Evolutionary conservation across 1,284 basidiomycete species (phyloP), one percentile per base, ranked within the genome.

Genomic region (Heterobasidion irregulare): DNA sequence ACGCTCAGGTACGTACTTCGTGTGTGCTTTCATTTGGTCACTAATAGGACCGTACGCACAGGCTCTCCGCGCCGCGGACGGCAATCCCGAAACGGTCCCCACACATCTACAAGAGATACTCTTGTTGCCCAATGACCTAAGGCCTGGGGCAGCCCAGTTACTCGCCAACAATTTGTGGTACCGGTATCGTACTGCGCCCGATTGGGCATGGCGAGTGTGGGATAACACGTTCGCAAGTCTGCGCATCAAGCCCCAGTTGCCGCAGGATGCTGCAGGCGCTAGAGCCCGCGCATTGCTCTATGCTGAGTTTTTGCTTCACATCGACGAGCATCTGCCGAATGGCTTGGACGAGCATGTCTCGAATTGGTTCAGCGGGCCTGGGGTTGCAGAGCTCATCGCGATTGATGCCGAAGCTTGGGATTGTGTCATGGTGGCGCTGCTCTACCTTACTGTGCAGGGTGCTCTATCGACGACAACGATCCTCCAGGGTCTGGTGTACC

Each of bases 151-250:
- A 2, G 78, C 85, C 2, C 82, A 82, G 1, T 75, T 78, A 50
- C 78, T 90, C n/a, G 86, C 86, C 0, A 86, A 86, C 64, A 73
- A 77, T 55, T 69, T 92, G 26, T 89, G 87, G 87, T 84, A 87
- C 68, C 86, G 88, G 64, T 91, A 89, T 63, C 79, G 84, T 43
- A 79, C 78, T 3, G 80, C 84, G 0, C 64, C 70, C 9, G 78
- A 87, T 59, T 91, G 88, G 88, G 84, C 79, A 1, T 84, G 80
- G 77, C 84, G 83, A 59, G 84, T 86, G 8, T 89, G 89, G 86
- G 86, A 91, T 61, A 88, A 87, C 62, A 81, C 83, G 1, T 72
- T 92, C 50, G 80, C 83, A 6, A 83, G 80, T 46, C 84, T 86
- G 19, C 55, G 57, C 35, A 53, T 53, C 65, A 74, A 86, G 49